phyloP scores from a whole-genome alignment of 2,329 filamentous ascomycete genomes.

The Nigrospora osmanthi region DNA sequence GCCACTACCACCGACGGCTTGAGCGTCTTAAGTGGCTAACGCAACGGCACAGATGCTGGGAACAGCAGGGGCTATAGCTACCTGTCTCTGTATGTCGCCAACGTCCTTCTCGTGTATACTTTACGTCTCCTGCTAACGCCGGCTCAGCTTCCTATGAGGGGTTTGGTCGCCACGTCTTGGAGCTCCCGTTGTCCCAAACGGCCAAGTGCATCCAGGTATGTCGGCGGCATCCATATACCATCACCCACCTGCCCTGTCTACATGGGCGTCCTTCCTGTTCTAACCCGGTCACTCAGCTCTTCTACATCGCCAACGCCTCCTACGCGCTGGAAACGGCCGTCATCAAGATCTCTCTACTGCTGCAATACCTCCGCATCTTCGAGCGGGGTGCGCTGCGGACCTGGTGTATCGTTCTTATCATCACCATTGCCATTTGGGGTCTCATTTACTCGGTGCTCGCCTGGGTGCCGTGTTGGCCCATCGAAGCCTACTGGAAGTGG shows the following conservation, averaged over 20 bases:
- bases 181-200: not conserved
- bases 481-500: constrained; percentile 23
- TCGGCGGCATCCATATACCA: not conserved
- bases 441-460: constrained; percentile 17
- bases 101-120: not conserved
- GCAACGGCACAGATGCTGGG: not conserved
- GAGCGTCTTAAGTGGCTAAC: not conserved
- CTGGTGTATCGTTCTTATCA: constrained; percentile 15
- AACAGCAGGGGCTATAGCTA: not conserved
- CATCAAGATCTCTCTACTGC: constrained; percentile 26
- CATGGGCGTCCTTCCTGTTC: not conserved
- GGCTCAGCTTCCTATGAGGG: not conserved
- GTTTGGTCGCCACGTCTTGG: not conserved
- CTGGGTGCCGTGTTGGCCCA: constrained; percentile 21
- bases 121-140: not conserved
- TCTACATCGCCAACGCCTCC: constrained; percentile 22
- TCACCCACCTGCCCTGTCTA: not conserved
- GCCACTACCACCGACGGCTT: not conserved
- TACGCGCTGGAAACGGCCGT: constrained; percentile 24
- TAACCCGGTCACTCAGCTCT: constrained; percentile 11
- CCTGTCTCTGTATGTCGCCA: not conserved
- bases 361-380: constrained; percentile 27
- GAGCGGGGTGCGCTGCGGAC: constrained; percentile 7
- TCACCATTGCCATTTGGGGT: constrained; percentile 18
- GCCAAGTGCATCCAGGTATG: not conserved